phyloP scores from a whole-genome alignment of 225 moss, liverwort and hornwort genomes.

The Takakia lepidozioides region DNA sequence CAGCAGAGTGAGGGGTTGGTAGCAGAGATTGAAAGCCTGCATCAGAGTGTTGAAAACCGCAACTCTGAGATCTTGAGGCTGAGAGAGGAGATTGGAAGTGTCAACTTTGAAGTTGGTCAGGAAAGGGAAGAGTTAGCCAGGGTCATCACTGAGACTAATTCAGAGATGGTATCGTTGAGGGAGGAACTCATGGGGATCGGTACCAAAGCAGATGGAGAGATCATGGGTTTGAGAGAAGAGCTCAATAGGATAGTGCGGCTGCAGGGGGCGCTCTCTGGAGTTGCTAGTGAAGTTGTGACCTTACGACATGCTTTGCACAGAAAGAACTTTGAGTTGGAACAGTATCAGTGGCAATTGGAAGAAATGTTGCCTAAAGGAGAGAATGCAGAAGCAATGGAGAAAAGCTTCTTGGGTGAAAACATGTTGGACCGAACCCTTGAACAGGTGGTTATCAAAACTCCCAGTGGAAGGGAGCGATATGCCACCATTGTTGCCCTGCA shows the following conservation, averaged over 20 bases:
- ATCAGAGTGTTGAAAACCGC: slow-evolving; percentile 59
- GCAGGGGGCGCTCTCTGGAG: no score
- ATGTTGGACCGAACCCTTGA: slow-evolving; percentile 14
- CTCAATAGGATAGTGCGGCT: no score
- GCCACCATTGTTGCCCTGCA: slow-evolving; percentile 18
- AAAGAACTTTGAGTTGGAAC: slow-evolving; percentile 15
- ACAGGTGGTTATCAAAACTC: slow-evolving; percentile 14
- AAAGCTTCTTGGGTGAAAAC: slow-evolving; percentile 11
- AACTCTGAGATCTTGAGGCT: slow-evolving; percentile 57
- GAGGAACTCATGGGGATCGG: slow-evolving; percentile 28
- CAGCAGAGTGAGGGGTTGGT: slow-evolving; percentile 84
- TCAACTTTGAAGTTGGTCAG: slow-evolving; percentile 24
- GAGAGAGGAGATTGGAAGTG: slow-evolving; percentile 34
- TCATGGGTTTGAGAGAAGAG: background rate
- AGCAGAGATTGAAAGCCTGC: slow-evolving; percentile 61
- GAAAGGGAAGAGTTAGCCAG: slow-evolving; percentile 22
- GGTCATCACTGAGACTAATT: slow-evolving; percentile 16
- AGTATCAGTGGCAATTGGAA: slow-evolving; percentile 20
- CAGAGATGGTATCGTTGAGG: slow-evolving; percentile 20
- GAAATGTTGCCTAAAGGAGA: slow-evolving; percentile 29
- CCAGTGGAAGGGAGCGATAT: slow-evolving; percentile 17
- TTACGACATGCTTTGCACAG: slow-evolving; percentile 16
- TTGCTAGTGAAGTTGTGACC: slow-evolving; percentile 14
- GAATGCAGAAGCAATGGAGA: slow-evolving; percentile 30
- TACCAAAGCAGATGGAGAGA: slow-evolving; percentile 15